phyloP scores from a whole-genome alignment of 148 eudicot species.

The Rhododendron henanense region DNA sequence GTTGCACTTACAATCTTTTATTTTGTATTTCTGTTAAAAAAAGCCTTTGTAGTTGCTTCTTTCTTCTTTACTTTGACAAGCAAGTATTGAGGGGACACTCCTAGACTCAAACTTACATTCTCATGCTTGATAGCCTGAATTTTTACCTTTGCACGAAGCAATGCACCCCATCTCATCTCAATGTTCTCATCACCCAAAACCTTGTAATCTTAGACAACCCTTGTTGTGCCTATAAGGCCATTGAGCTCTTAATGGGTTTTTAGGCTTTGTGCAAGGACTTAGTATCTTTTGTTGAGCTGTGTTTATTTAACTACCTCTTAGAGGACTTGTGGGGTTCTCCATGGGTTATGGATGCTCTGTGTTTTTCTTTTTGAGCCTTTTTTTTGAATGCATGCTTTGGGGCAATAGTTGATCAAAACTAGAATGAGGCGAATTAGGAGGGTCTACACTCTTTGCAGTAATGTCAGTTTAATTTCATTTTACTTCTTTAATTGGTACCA shows the following conservation, averaged over 20 bases:
- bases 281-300: background rate
- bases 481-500: background rate
- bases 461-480: background rate
- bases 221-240: background rate
- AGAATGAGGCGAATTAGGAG: background rate
- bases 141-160: background rate
- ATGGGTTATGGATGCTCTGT: background rate
- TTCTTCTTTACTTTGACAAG: background rate
- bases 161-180: background rate
- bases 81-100: background rate
- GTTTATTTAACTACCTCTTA: background rate
- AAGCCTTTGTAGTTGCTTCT: background rate
- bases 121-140: background rate
- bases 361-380: background rate
- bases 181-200: background rate
- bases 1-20: background rate
- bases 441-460: background rate
- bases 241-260: background rate
- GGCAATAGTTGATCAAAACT: background rate
- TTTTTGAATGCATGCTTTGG: background rate
- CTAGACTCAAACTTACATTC: background rate
- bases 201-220: background rate
- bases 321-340: background rate
- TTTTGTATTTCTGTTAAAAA: background rate
- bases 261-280: background rate